phyloP scores from a whole-genome alignment of 768 basidiomycete species.

The Leucocoprinus birnbaumii region DNA sequence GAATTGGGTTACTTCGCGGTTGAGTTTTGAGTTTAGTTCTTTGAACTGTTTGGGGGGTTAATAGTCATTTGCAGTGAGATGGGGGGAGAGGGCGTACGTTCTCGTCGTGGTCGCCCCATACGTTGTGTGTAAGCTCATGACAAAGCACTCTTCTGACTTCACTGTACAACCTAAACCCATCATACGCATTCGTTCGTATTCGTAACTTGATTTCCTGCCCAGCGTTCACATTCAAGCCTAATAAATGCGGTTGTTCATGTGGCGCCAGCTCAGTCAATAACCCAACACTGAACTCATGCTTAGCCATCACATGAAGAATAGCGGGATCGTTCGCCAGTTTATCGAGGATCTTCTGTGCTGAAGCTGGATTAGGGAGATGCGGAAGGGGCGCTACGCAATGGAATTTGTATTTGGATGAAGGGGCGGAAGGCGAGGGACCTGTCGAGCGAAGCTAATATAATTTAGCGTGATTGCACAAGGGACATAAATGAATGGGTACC shows the following conservation, averaged over 20 bases:
- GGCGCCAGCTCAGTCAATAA: constrained; percentile 76
- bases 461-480: constrained; percentile 50
- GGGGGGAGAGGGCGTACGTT: constrained; percentile 45
- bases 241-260: constrained; percentile 66
- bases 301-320: constrained; percentile 67
- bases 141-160: constrained; percentile 69
- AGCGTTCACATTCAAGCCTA: constrained; percentile 64
- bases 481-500: constrained; percentile 32
- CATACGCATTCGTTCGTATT: constrained; percentile 66
- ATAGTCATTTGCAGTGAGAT: background rate
- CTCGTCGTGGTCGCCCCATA: constrained; percentile 70
- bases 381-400: constrained; percentile 59
- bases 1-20: constrained; percentile 68
- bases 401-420: constrained; percentile 55
- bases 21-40: constrained; percentile 69
- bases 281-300: constrained; percentile 65
- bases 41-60: constrained; percentile 55
- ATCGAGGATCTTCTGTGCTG: constrained; percentile 51
- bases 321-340: constrained; percentile 70
- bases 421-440: constrained; percentile 25
- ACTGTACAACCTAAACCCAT: constrained; percentile 66
- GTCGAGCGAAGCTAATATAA: constrained; percentile 21
- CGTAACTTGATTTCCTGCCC: constrained; percentile 68
- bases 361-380: constrained; percentile 62
- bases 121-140: constrained; percentile 77